Percentiles rank a stretch among this genome's conserved stretches.
Conservation (phyloP, 2,329 filamentous ascomycete genomes). For the Pestalotiopsis sp. region DNA sequence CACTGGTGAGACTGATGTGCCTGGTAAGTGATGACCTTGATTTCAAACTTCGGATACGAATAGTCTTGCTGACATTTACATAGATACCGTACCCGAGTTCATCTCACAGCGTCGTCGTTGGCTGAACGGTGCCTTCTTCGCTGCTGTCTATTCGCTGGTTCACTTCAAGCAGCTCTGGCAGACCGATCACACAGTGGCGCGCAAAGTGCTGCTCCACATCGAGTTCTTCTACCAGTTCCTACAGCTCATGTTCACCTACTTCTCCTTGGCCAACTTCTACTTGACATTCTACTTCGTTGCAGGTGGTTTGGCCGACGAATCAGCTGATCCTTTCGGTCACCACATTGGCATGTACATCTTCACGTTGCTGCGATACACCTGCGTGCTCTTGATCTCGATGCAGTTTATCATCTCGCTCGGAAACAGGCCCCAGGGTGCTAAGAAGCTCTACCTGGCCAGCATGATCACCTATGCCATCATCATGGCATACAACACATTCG, state of each 20-base stretch:
- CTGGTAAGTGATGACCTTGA: slow-evolving; percentile 61
- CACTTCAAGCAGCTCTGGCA: slow-evolving; percentile 92
- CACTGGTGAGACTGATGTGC: slow-evolving; percentile 96
- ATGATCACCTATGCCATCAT: slow-evolving; percentile 93
- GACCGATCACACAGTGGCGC: slow-evolving; percentile 86
- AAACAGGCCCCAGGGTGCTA: slow-evolving; percentile 92
- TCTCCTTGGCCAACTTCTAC: slow-evolving; percentile 98
- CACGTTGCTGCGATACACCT: slow-evolving; percentile 80
- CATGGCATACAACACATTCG: slow-evolving; percentile 95
- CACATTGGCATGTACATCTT: slow-evolving; percentile 85
- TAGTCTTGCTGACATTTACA: slow-evolving; percentile 24
- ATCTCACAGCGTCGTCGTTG: slow-evolving; percentile 95
- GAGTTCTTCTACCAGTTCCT: slow-evolving; percentile 96
- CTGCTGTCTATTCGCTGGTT: slow-evolving; percentile 93
- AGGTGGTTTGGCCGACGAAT: slow-evolving; percentile 79
- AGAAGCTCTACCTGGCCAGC: slow-evolving; percentile 82
- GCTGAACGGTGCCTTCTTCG: slow-evolving; percentile 99
- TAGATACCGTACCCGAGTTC: slow-evolving; percentile 92
- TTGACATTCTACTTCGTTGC: slow-evolving; percentile 98
- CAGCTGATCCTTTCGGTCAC: slow-evolving; percentile 89
- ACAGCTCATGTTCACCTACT: slow-evolving; percentile 93
- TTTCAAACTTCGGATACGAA: not conserved
- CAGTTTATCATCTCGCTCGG: slow-evolving; percentile 97
- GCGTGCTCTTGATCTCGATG: slow-evolving; percentile 84
- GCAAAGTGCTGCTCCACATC: slow-evolving; percentile 90